phyloP scores from a whole-genome alignment of 768 basidiomycete species.

The Tricholoma furcatifolium region DNA sequence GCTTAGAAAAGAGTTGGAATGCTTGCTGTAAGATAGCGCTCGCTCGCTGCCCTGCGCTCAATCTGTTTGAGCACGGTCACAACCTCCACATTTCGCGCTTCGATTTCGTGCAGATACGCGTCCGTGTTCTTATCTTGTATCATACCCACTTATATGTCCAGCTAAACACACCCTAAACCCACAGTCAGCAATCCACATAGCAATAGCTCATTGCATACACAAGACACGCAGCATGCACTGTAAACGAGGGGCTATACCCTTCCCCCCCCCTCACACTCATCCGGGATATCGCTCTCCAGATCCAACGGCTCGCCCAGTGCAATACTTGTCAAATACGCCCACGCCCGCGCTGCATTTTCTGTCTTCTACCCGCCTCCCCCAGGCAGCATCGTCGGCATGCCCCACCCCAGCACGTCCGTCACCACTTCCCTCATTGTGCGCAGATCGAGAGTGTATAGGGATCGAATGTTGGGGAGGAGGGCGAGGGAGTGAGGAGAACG shows the following conservation, averaged over 20 bases:
- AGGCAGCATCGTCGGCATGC: conserved; percentile 44
- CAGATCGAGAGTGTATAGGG: conserved; percentile 76
- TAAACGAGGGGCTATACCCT: conserved; percentile 82
- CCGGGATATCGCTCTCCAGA: conserved; percentile 69
- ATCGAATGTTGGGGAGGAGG: conserved; percentile 40
- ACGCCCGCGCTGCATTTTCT: conserved; percentile 83
- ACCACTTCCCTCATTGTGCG: conserved; percentile 64
- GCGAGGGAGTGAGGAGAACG: conserved; percentile 44
- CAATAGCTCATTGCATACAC: too few species aligned
- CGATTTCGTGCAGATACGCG: conserved; percentile 49
- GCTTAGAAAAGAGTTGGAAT: too few species aligned
- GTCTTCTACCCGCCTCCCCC: conserved; percentile 88
- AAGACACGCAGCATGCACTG: conserved; percentile 31
- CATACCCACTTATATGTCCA: conserved; percentile 73
- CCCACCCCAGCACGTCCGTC: conserved; percentile 26
- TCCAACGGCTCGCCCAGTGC: conserved; percentile 57
- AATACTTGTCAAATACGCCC: conserved; percentile 79
- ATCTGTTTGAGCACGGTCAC: conserved; percentile 29
- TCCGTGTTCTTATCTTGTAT: conserved; percentile 73
- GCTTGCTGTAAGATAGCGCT: too few species aligned
- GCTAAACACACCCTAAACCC: conserved; percentile 26
- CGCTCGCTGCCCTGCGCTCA: background rate
- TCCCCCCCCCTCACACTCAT: conserved; percentile 69
- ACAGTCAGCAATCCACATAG: too few species aligned
- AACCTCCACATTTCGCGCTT: conserved; percentile 37